A percentile compares a stretch with the other conserved stretches of the same genome.
phyloP scores from a whole-genome alignment of 2,329 filamentous ascomycete genomes.

The Neonectria neomacrospora region DNA sequence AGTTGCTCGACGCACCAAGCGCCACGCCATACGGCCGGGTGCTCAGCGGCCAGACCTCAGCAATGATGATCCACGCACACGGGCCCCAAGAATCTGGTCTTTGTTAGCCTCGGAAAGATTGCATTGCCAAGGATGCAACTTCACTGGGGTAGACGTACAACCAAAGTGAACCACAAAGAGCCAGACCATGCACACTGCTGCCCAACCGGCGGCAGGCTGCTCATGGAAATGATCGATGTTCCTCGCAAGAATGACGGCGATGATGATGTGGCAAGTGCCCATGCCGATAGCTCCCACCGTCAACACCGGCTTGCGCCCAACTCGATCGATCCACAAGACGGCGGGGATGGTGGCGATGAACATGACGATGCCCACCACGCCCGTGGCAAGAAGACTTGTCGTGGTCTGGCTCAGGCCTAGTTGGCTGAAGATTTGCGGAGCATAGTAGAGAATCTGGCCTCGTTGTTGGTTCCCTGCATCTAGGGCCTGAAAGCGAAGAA shows the following conservation, averaged over 20 bases:
- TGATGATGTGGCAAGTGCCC: slow-evolving; percentile 76
- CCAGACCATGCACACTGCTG: slow-evolving; percentile 75
- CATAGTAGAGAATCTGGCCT: slow-evolving; percentile 67
- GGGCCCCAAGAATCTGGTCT: slow-evolving; percentile 73
- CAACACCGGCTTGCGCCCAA: slow-evolving; percentile 72
- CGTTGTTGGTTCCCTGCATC: not conserved
- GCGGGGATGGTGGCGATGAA: slow-evolving; percentile 74
- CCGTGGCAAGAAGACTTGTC: slow-evolving; percentile 72
- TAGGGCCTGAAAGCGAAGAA: not conserved
- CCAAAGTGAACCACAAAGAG: slow-evolving; percentile 80
- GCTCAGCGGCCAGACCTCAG: slow-evolving; percentile 79
- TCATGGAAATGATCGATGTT: slow-evolving; percentile 68
- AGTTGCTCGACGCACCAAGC: slow-evolving; percentile 73
- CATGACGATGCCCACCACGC: slow-evolving; percentile 77
- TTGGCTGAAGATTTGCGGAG: slow-evolving; percentile 74
- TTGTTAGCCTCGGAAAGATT: not conserved
- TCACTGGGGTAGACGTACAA: slow-evolving; percentile 45
- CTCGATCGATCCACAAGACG: slow-evolving; percentile 72
- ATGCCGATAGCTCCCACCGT: slow-evolving; percentile 75
- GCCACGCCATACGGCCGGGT: slow-evolving; percentile 77
- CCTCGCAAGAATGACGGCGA: slow-evolving; percentile 74
- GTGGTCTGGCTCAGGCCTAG: slow-evolving; percentile 67
- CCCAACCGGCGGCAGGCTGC: slow-evolving; percentile 75
- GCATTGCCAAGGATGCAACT: not conserved
- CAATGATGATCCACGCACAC: slow-evolving; percentile 78